Percentiles rank a stretch among this genome's conserved stretches.
These are phyloP conservation scores for Podila epicladia DNA, from an alignment of 192 early-diverging fungal genomes.

Conservation along the genomic window DNA sequence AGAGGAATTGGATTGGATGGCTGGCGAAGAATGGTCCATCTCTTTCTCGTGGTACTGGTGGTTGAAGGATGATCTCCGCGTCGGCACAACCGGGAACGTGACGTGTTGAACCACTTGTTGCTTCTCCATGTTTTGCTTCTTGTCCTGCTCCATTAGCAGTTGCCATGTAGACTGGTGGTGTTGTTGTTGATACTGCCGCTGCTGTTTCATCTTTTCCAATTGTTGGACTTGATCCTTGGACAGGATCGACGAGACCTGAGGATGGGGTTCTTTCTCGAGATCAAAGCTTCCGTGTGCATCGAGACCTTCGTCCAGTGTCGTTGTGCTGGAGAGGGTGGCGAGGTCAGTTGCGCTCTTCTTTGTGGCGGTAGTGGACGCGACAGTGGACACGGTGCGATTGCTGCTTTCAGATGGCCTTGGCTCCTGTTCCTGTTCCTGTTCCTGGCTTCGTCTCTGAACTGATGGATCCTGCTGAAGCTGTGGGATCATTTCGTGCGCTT, in stretches of 20 bases:
- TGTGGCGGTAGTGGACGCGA: not conserved
- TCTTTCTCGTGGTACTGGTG: not conserved
- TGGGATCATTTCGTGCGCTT: not conserved
- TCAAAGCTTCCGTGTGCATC: not conserved
- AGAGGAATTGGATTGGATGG: not conserved
- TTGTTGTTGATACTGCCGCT: not conserved
- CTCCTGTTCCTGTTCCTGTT: not conserved
- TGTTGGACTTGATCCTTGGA: slow-evolving; percentile 5
- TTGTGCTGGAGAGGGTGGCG: slow-evolving; percentile 12
- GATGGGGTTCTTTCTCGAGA: not conserved
- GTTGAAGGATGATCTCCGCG: slow-evolving; percentile 17
- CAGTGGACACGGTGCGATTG: not conserved
- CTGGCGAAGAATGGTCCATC: not conserved
- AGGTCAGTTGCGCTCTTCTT: slow-evolving; percentile 6
- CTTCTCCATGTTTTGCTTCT: not conserved
- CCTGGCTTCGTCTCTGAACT: not conserved
- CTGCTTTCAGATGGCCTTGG: not conserved
- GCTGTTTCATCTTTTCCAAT: not conserved
- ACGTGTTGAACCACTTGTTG: not conserved
- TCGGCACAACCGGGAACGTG: slow-evolving; percentile 9
- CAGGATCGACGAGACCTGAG: not conserved
- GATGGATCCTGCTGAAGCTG: not conserved
- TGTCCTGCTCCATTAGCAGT: not conserved
- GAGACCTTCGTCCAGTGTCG: slow-evolving; percentile 16
- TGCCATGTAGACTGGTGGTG: slow-evolving; percentile 5